phyloP scores from a whole-genome alignment of 371 early-diverging fungal genomes.

The Nematocida homosporus region DNA sequence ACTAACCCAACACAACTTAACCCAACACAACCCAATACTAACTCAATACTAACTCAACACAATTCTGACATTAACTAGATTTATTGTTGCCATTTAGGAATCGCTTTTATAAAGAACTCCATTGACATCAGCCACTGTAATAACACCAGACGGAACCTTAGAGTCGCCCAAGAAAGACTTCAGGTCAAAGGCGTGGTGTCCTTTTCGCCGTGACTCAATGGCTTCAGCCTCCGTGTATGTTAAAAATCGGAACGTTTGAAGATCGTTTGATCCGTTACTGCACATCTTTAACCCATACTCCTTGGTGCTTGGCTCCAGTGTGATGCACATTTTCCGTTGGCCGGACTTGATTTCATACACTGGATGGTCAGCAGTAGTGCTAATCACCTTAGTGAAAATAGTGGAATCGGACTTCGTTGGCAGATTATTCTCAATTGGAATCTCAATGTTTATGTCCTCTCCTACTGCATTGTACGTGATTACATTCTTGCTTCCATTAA shows the following conservation, averaged over 20 bases:
- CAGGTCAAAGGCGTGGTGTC: constrained; percentile 9
- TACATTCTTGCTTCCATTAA: constrained; percentile 30
- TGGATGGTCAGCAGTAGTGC: constrained; percentile 6
- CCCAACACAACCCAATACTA: too few species aligned
- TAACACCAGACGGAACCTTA: background rate
- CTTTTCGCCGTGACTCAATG: constrained; percentile 4
- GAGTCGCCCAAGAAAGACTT: constrained; percentile 3
- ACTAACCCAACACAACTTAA: too few species aligned
- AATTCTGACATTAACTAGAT: too few species aligned
- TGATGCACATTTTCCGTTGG: constrained; percentile 14
- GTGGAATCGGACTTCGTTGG: constrained; percentile 10
- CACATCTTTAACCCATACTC: constrained; percentile 23
- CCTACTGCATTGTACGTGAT: constrained; percentile 35
- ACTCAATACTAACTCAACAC: too few species aligned
- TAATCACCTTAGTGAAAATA: constrained; percentile 15
- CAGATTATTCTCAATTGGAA: background rate
- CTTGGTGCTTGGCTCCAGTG: constrained; percentile 2
- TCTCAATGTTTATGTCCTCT: constrained; percentile 29
- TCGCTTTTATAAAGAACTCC: constrained; percentile 23
- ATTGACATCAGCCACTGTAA: background rate
- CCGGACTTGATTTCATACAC: constrained; percentile 32
- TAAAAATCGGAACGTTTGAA: constrained; percentile 19
- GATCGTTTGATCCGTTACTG: constrained; percentile 33
- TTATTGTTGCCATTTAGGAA: too few species aligned
- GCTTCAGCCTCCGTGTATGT: constrained; percentile 24